phyloP scores from a whole-genome alignment of 164 flowering plant species.

The Tetrastigma voinierianum region DNA sequence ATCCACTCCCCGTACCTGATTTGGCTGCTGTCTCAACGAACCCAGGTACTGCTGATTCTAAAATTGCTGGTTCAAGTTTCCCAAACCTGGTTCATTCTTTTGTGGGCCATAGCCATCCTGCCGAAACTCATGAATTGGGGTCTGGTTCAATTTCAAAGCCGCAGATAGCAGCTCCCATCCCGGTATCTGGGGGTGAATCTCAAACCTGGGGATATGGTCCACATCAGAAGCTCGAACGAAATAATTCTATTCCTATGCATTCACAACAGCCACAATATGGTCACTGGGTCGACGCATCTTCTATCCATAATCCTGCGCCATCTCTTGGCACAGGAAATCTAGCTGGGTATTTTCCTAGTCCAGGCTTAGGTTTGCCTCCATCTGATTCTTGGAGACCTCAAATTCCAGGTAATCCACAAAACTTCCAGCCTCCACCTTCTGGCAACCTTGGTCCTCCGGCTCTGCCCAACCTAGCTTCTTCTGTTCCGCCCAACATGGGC shows the following conservation, averaged over 20 bases:
- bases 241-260: conserved; percentile 12
- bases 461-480: no score
- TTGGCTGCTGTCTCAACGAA: conserved; percentile 10
- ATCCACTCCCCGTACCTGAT: conserved; percentile 13
- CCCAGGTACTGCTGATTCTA: conserved; percentile 12
- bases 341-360: conserved; percentile 19
- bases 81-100: conserved; percentile 21
- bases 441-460: no score
- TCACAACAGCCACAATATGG: conserved; percentile 26
- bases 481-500: no score
- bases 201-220: conserved; percentile 36
- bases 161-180: conserved; percentile 10
- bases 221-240: conserved; percentile 28
- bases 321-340: conserved; percentile 19
- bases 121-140: conserved; percentile 25
- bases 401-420: conserved; percentile 28
- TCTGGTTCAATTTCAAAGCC: conserved; percentile 22
- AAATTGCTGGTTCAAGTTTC: conserved; percentile 16
- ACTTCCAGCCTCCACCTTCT: conserved; percentile 18
- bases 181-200: conserved; percentile 16
- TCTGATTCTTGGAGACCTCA: conserved; percentile 44
- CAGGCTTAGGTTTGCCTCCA: conserved; percentile 23
- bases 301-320: conserved; percentile 25
- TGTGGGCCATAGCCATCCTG: conserved; percentile 13
- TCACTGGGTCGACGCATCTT: conserved; percentile 26